These are phyloP conservation scores for Teratosphaeria nubilosa DNA, from an alignment of 2,329 filamentous ascomycete genomes.

Conservation along the genomic window DNA sequence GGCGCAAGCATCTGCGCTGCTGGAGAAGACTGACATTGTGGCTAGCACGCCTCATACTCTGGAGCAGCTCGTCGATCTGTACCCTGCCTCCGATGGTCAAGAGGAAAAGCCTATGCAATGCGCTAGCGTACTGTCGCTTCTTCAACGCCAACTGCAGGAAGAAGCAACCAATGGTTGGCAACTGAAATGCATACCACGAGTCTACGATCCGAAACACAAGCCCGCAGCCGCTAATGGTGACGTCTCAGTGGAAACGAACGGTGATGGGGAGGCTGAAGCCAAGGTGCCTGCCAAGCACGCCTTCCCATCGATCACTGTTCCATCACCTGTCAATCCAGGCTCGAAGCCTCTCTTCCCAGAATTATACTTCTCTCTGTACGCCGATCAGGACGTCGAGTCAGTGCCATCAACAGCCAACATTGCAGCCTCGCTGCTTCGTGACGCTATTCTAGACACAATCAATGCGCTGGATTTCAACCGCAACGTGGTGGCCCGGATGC, in stretches of 20 bases:
- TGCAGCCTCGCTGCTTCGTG: conserved; percentile 72
- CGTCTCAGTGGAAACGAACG: conserved; percentile 45
- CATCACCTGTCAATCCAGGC: conserved; percentile 64
- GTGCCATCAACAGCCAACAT: conserved; percentile 70
- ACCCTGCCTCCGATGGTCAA: conserved; percentile 43
- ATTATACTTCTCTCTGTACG: conserved; percentile 86
- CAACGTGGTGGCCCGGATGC: conserved; percentile 70
- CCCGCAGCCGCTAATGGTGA: conserved; percentile 15
- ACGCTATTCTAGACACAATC: conserved; percentile 82
- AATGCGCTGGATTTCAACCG: conserved; percentile 91
- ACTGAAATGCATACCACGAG: conserved; percentile 52
- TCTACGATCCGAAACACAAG: conserved; percentile 35
- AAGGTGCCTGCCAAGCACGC: conserved; percentile 50
- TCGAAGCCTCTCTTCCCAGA: conserved; percentile 77
- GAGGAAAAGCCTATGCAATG: conserved; percentile 52
- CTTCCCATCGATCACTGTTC: conserved; percentile 67
- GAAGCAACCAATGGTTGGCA: conserved; percentile 70
- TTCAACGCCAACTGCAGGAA: conserved; percentile 75
- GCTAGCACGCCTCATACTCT: conserved; percentile 78
- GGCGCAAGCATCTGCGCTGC: conserved; percentile 63
- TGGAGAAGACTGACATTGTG: conserved; percentile 93
- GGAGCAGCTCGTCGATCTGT: conserved; percentile 79
- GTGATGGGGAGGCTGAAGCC: conserved; percentile 48
- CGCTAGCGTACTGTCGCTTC: conserved; percentile 64
- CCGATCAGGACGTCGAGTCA: conserved; percentile 70